Conservation (phyloP, 2,329 filamentous ascomycete genomes). For the Ceratocystis lukuohia region DNA sequence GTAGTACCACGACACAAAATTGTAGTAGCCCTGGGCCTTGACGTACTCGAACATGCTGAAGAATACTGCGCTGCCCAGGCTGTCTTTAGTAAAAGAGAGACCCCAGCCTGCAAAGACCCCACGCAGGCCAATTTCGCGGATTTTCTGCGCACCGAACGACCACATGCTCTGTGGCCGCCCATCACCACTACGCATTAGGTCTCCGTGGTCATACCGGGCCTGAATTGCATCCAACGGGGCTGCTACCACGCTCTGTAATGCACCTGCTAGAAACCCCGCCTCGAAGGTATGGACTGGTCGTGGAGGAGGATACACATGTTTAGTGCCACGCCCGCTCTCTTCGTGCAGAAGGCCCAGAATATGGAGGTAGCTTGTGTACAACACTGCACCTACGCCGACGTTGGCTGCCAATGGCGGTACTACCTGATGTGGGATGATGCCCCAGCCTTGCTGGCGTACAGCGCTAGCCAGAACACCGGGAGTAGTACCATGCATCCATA, state of each 20-base stretch:
- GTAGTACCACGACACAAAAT: constrained; percentile 58
- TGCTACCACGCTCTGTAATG: constrained; percentile 56
- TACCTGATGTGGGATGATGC: constrained; percentile 62
- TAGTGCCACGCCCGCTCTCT: constrained; percentile 42
- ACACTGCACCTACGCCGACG: constrained; percentile 56
- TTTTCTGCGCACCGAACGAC: constrained; percentile 50
- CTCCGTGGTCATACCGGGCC: constrained; percentile 51
- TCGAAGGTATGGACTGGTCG: constrained; percentile 49
- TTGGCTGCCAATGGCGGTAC: constrained; percentile 63
- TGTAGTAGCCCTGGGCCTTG: constrained; percentile 59
- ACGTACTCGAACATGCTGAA: constrained; percentile 65
- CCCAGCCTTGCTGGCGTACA: constrained; percentile 57
- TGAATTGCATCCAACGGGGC: constrained; percentile 66
- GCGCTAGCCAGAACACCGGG: constrained; percentile 56
- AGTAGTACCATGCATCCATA: constrained; percentile 49
- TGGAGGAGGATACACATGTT: constrained; percentile 58
- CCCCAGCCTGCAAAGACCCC: constrained; percentile 65
- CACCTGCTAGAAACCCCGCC: constrained; percentile 56
- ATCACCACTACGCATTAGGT: constrained; percentile 28
- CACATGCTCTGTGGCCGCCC: constrained; percentile 49
- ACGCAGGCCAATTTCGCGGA: constrained; percentile 56
- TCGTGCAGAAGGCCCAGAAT: constrained; percentile 53
- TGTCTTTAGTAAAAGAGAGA: constrained; percentile 55
- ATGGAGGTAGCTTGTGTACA: constrained; percentile 65
- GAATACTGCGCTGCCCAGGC: constrained; percentile 55